Evolutionary conservation across 768 basidiomycete genomes (phyloP).

Genomic region (Pluteus cervinus): DNA sequence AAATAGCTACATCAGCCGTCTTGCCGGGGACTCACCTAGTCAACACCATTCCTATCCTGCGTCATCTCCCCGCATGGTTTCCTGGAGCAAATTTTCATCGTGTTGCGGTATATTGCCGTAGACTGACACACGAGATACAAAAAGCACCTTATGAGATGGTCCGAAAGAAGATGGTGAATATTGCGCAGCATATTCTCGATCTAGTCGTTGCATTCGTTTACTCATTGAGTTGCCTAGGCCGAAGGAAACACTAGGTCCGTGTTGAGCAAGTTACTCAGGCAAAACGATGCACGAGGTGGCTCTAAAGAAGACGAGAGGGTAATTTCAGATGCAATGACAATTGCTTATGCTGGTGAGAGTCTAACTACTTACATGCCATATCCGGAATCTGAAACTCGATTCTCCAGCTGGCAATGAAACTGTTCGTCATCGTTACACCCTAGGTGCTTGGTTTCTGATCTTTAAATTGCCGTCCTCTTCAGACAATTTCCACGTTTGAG

Average conservation of each 20-base stretch:
- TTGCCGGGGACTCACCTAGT: conserved; percentile 18
- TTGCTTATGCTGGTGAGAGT: neutral
- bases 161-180: neutral
- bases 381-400: too few species aligned
- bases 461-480: neutral
- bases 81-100: conserved; percentile 23
- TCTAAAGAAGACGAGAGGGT: conserved; percentile 8
- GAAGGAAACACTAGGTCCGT: neutral
- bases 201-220: neutral
- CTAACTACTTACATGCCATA: too few species aligned
- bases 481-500: too few species aligned
- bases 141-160: conserved; percentile 6
- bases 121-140: conserved; percentile 10
- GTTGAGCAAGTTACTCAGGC: neutral
- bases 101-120: conserved; percentile 9
- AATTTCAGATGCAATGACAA: neutral
- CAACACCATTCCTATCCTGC: conserved; percentile 24
- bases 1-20: conserved; percentile 9
- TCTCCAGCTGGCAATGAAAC: neutral
- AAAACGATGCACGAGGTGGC: conserved; percentile 13
- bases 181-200: too few species aligned
- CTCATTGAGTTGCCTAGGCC: neutral
- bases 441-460: neutral
- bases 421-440: neutral
- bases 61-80: conserved; percentile 29